A percentile compares a stretch with the other conserved stretches of the same genome.
Evolutionary conservation across 176 grass and related monocot genomes (phyloP).

Genomic region (Urochloa ruziziensis): DNA sequence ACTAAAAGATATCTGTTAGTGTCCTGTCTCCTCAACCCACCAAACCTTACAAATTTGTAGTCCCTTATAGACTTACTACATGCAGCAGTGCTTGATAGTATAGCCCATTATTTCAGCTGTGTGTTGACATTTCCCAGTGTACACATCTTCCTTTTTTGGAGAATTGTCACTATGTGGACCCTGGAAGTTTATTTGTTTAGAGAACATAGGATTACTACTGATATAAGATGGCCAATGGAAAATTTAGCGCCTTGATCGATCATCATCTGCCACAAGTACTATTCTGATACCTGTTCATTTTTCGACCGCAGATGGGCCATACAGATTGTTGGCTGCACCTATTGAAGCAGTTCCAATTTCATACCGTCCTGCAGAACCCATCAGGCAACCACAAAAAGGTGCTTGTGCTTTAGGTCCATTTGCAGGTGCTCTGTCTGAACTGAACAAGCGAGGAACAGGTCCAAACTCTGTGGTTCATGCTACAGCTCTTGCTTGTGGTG

Average conservation of each 20-base stretch:
- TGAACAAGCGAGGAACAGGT: slow-evolving; percentile 23
- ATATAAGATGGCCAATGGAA: not conserved
- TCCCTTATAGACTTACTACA: not conserved
- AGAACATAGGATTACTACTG: not conserved
- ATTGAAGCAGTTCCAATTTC: slow-evolving; percentile 81
- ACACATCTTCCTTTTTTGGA: not conserved
- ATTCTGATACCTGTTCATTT: slow-evolving; percentile 30
- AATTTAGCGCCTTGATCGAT: slow-evolving; percentile 17
- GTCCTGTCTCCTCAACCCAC: not conserved
- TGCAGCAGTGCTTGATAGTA: not conserved
- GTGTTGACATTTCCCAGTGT: not conserved
- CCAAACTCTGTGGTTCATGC: slow-evolving; percentile 60
- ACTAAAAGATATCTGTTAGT: not conserved
- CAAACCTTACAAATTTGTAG: not conserved
- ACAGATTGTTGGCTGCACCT: slow-evolving; percentile 43
- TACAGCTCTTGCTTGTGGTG: slow-evolving; percentile 85
- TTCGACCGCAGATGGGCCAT: slow-evolving; percentile 39
- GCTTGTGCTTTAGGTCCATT: slow-evolving; percentile 23
- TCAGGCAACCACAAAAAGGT: slow-evolving; percentile 26
- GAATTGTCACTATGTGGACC: not conserved
- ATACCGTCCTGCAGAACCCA: slow-evolving; percentile 54
- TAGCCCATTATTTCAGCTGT: not conserved
- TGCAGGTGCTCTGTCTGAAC: slow-evolving; percentile 19
- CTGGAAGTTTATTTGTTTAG: not conserved
- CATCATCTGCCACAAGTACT: not conserved